Conservation (phyloP, 805 yeast species). For the Ogataea pilisensis region DNA sequence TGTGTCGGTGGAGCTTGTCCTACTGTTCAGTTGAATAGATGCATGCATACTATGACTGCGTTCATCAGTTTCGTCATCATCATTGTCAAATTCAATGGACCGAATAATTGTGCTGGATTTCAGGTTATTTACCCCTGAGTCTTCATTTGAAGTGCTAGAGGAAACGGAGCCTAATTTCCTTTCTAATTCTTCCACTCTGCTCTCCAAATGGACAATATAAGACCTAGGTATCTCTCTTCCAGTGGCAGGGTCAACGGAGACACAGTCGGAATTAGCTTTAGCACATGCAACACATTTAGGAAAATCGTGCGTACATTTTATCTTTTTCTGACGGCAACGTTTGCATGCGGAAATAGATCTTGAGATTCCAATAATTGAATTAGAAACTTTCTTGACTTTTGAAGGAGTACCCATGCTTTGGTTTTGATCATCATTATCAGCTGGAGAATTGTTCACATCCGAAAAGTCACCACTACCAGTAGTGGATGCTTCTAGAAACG, state of each 20-base stretch:
- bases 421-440: not conserved
- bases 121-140: not conserved
- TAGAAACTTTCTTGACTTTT: slow-evolving; percentile 11
- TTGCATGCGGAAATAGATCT: slow-evolving; percentile 81
- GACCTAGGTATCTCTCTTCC: slow-evolving; percentile 84
- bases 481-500: slow-evolving; percentile 1
- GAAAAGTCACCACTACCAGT: not conserved
- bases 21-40: not conserved
- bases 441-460: not conserved
- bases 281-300: slow-evolving; percentile 63
- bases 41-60: not conserved
- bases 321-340: slow-evolving; percentile 67
- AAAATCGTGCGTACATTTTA: slow-evolving; percentile 63
- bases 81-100: not conserved
- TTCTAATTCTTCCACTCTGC: slow-evolving; percentile 55
- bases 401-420: not conserved
- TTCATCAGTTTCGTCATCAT: not conserved
- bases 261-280: slow-evolving; percentile 68
- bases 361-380: slow-evolving; percentile 40
- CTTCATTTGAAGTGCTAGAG: not conserved
- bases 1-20: slow-evolving; percentile 1
- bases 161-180: slow-evolving; percentile 34
- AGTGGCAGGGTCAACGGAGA: slow-evolving; percentile 83
- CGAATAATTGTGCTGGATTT: not conserved
- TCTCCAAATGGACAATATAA: slow-evolving; percentile 69